Base-by-base conservation (phyloP, 768 basidiomycete species). In the Macrolepiota dolichaula region DNA sequence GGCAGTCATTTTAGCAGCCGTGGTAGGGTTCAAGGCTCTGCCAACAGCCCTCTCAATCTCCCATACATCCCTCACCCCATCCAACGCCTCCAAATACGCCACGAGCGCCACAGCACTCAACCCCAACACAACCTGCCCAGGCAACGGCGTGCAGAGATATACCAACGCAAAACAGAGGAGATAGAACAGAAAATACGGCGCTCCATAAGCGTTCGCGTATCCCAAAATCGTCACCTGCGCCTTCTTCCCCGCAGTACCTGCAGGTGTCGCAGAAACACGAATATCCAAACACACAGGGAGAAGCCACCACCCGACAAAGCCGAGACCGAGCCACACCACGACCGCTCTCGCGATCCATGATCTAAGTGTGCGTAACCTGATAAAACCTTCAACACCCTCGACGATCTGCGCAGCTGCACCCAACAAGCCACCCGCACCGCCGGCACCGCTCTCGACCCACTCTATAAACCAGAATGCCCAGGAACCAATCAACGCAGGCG, bases 141-240 rank as follows among this genome's bases (percentile, higher is more conserved):
- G 88, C 2, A 94, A 82, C 65, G 94, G 94, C 10, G 82, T 86
- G 19, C 86, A 79, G 29, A 84, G 73, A 72, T 86, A 91, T 10
- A 90, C 76, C 12, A 88, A 56, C 3, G 78, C 77, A 42, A 96
- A 82, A 51, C 80, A 73, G 24, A 90, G 79, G 6, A 82, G 78
- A 84, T 90, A 89, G 68, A 97, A 92, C 38, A 96, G 75, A 57
- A 95, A 76, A 72, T 94, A 97, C 1, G 92, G 85, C 15, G 94
- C 78, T 35, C 83, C 83, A 71, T 98, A 32, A 32, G 92, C 87
- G 70, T 98, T 97, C 0, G 92, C 91, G 68, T 88, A 96, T 0
- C 96, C 96, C 0, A 94, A 73, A 1, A 98, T 82, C 19, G 68
- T 63, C 27, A 71, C 65, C 62, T 85, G 80, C 15, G 70, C 74